Evolutionary conservation across 2,329 filamentous ascomycete genomes (phyloP), one percentile per base, ranked within the genome.

Genomic region (Botrytis tulipae): DNA sequence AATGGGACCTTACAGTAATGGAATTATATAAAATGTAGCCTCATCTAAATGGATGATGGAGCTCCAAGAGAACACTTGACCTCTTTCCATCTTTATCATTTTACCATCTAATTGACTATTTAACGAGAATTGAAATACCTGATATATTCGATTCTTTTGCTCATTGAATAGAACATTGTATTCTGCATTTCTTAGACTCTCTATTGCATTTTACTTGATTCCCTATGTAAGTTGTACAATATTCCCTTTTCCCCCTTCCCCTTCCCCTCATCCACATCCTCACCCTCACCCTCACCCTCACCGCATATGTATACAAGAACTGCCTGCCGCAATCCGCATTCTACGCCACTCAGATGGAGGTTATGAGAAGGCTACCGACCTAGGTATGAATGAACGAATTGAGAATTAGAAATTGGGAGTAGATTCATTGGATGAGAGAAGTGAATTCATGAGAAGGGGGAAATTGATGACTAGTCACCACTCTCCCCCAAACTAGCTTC

Each of bases 31-130:
- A 63, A 63, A 63, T 66, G 57, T 70, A 70, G 67, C 68, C 68
- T 70, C 57, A 70, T 51, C 65, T 46, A 37, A 29, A 29, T 37
- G 42, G 42, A 57, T 29, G 51, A 57, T 70, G 54, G 22, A 65
- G 60, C 32, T 48, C 25, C 59, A 16, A 67, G 63, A 67, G 70
- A 72, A 72, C 61, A 72, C 61, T 67, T 67, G 61, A 72, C 70
- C 70, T 67, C 70, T 59, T 72, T 18, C 57, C 29, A 42, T 57
- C 57, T 62, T 40, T 12, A 42, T n/a, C 35, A 18, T n/a, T 40
- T 54, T n/a, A n/a, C 48, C 48, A 54, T n/a, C 25, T 40, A 42
- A 42, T 62, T 62, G 9, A 10, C 40, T 6, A 16, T 42, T 40
- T 42, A 10, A 42, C 10, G 29, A 42, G 25, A 57, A 37, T 10